phyloP scores from a whole-genome alignment of 768 basidiomycete genomes.

The Fomitopsis serialis region DNA sequence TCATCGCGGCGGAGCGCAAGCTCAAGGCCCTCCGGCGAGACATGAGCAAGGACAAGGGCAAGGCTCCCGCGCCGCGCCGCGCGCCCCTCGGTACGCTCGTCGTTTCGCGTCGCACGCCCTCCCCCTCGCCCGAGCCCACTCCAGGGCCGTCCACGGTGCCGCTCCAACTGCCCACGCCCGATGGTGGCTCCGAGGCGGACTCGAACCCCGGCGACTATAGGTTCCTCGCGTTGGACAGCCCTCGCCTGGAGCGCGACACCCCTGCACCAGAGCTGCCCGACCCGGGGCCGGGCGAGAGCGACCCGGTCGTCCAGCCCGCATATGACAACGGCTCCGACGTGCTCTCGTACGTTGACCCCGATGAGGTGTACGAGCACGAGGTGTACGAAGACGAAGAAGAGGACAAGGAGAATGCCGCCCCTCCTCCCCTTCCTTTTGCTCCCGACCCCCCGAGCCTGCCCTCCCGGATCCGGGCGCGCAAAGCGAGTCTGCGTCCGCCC shows the following conservation, averaged over 20 bases:
- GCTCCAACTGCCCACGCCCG: constrained; percentile 16
- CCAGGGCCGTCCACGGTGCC: background rate
- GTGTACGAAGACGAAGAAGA: constrained; percentile 7
- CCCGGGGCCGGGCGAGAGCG: background rate
- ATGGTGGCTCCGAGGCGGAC: constrained; percentile 6
- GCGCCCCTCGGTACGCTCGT: constrained; percentile 17
- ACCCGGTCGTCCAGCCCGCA: background rate
- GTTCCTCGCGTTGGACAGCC: constrained; percentile 14
- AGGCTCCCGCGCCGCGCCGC: constrained; percentile 6
- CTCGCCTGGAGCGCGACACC: background rate
- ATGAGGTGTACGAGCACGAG: background rate
- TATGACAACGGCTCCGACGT: background rate
- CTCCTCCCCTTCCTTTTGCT: too few relatives aligned
- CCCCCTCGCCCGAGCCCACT: constrained; percentile 5
- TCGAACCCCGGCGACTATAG: constrained; percentile 19
- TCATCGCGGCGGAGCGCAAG: constrained; percentile 20
- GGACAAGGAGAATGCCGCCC: constrained; percentile 17
- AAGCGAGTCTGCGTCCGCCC: background rate
- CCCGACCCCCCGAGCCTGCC: too few relatives aligned
- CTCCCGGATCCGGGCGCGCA: background rate
- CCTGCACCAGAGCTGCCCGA: background rate
- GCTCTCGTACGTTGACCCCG: background rate
- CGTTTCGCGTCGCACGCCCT: constrained; percentile 8
- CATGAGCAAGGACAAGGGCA: constrained; percentile 8
- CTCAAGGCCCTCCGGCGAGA: constrained; percentile 14